Base-by-base conservation (phyloP, 1,284 basidiomycete genomes). In the Fomitopsis palustris region DNA sequence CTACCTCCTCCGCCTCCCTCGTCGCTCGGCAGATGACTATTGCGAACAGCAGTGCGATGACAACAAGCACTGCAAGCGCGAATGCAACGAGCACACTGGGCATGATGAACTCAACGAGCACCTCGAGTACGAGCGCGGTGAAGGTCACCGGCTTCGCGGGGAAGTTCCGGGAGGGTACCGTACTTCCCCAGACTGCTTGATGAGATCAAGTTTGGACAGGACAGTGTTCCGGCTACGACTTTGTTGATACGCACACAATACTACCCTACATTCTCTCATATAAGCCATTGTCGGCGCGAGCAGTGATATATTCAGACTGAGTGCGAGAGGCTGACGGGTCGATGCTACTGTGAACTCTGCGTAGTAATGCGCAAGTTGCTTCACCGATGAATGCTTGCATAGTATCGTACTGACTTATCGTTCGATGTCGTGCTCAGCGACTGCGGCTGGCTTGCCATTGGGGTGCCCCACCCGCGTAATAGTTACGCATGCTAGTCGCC, bases 1-100 rank as follows among this genome's bases (percentile, higher is more conserved):
- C 51, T 19, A 51, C 59, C 25, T 21, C 25, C 6, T 56, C 62
- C 37, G 52, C 53, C 6, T 7, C 58, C 25, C 29, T 19, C 31
- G 31, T 52, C 21, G 31, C 31, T 35, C 49, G 49, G 19, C 25
- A 52, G 9, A 31, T 58, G 45, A 14, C 16, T 3, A 14, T 37
- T 2, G 45, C 38, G 4, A 42, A 19, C 21, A 47, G 29, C 29
- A 21, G 51, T 42, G 23, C 21, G 19, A 23, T 42, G 6, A 16
- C 35, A 3, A 25, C 38, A 29, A 53, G 10, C 16, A 29, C 56
- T 16, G 41, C 29, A 43, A n/a, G 42, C 38, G 29, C 51, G 41
- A 41, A 27, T 43, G 27, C 56, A 21, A 31, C 39, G 52, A 49
- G 25, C 45, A 29, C 45, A 14, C 17, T 31, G 23, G 45, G 45